phyloP scores from a whole-genome alignment of 2,329 filamentous ascomycete genomes.

The Curvularia verruculosa region DNA sequence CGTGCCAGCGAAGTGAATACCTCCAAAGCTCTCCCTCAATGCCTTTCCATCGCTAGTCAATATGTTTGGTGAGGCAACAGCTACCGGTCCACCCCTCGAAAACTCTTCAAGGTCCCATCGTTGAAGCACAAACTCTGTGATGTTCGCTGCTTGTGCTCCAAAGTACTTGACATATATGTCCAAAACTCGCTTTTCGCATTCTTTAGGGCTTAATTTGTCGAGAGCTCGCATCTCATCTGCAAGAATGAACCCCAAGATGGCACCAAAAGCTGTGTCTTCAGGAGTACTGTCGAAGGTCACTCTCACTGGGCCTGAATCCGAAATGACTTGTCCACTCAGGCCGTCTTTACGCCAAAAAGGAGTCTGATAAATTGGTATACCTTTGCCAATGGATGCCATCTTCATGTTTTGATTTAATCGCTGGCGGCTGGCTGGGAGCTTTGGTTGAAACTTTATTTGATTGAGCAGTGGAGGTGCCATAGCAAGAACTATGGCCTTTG shows the following conservation, averaged over 20 bases:
- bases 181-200: conserved; percentile 13
- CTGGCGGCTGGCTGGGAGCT: conserved; percentile 53
- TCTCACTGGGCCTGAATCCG: conserved; percentile 16
- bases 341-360: conserved; percentile 56
- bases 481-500: conserved; percentile 57
- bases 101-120: conserved; percentile 34
- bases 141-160: conserved; percentile 16
- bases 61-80: conserved; percentile 22
- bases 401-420: conserved; percentile 44
- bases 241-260: conserved; percentile 32
- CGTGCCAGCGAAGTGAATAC: conserved; percentile 62
- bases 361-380: conserved; percentile 54
- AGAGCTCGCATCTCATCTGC: conserved; percentile 28
- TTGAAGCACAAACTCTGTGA: conserved; percentile 27
- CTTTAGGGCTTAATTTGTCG: conserved; percentile 4
- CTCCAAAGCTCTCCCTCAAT: conserved; percentile 33
- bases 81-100: conserved; percentile 25
- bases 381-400: conserved; percentile 60
- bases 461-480: conserved; percentile 56
- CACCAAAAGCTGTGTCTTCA: conserved; percentile 23
- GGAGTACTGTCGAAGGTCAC: conserved; percentile 31
- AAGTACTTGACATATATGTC: conserved; percentile 26
- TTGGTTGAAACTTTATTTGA: conserved; percentile 56
- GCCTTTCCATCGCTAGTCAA: conserved; percentile 21
- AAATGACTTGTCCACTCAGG: conserved; percentile 51